These are phyloP conservation scores for Phalaenopsis equestris DNA, from an alignment of 106 monocot species.

Conservation along the genomic window DNA sequence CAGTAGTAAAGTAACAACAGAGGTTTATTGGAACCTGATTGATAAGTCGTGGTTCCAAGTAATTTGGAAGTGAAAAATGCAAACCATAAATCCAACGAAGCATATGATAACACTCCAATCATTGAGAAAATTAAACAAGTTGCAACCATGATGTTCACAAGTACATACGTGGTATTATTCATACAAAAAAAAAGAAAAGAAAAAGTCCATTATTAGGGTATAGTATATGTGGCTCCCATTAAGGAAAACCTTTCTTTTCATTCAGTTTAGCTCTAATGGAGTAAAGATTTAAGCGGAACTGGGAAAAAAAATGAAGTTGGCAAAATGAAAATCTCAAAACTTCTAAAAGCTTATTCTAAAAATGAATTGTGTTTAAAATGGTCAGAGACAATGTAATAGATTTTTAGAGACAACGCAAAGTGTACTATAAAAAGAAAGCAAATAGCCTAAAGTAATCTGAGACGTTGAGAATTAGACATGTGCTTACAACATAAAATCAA, in stretches of 20 bases:
- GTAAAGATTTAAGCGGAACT: not conserved
- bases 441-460: not conserved
- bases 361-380: not conserved
- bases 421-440: not conserved
- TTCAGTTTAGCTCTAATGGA: not conserved
- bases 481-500: slow-evolving; percentile 22
- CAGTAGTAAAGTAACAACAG: no score
- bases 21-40: no score
- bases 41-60: no score
- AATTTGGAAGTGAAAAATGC: not conserved
- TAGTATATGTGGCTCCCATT: no score
- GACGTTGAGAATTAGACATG: not conserved
- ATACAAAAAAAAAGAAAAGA: no score
- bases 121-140: no score
- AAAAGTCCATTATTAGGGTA: no score
- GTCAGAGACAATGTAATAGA: not conserved
- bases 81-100: not conserved
- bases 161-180: no score
- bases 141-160: no score
- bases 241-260: not conserved
- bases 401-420: not conserved
- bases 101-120: not conserved
- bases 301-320: not conserved
- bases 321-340: not conserved
- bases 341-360: not conserved